phyloP scores from a whole-genome alignment of 148 eudicot species.

The Camellia granthamiana region DNA sequence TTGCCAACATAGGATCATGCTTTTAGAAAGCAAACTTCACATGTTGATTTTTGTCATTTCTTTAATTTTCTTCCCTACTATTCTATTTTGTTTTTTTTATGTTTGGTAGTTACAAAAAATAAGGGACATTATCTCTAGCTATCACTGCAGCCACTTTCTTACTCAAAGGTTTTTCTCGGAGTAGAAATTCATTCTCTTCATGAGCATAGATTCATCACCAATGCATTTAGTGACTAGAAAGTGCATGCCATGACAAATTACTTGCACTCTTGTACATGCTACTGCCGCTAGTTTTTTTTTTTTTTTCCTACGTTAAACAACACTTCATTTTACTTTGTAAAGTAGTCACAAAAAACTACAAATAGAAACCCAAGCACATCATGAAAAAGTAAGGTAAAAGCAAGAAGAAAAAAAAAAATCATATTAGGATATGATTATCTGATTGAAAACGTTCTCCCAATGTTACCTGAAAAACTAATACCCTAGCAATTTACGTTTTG shows the following conservation, averaged over 20 bases:
- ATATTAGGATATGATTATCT: too few species aligned
- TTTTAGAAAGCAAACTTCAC: background rate
- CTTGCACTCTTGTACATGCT: too few species aligned
- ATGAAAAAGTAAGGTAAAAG: too few species aligned
- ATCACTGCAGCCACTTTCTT: background rate
- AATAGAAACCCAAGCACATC: too few species aligned
- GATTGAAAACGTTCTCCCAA: too few species aligned
- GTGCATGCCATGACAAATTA: background rate
- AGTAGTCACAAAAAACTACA: too few species aligned
- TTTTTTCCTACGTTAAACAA: too few species aligned
- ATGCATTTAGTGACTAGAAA: background rate
- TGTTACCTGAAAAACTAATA: too few species aligned
- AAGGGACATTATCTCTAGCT: background rate
- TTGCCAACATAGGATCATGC: background rate
- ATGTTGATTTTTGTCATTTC: background rate
- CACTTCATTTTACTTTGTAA: too few species aligned
- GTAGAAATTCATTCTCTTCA: background rate
- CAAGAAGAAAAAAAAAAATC: too few species aligned
- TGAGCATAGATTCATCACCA: constrained; percentile 7
- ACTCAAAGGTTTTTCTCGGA: background rate
- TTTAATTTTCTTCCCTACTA: background rate
- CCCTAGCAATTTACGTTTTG: too few species aligned
- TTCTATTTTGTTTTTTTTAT: background rate
- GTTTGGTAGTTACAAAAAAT: background rate
- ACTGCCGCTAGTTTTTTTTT: too few species aligned